Evolutionary conservation across 345 rosid species (phyloP).

Genomic region (Populus tremula): DNA sequence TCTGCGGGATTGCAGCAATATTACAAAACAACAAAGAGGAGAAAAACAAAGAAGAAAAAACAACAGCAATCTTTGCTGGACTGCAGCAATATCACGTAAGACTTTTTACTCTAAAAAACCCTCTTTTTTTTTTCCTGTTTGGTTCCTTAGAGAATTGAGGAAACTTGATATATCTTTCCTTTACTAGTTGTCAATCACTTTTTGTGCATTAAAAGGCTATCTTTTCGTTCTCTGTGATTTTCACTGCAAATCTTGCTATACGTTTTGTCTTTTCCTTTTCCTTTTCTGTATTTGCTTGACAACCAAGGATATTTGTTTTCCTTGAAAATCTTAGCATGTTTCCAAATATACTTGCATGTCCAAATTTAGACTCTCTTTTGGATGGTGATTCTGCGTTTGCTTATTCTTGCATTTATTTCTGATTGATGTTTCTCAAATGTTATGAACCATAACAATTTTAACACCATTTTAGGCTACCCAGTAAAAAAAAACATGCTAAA

Average conservation of each 20-base stretch:
- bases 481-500: neutral
- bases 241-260: neutral
- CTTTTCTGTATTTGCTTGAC: neutral
- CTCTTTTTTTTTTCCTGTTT: neutral
- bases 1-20: neutral
- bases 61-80: neutral
- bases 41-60: neutral
- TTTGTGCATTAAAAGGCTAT: neutral
- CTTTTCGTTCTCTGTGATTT: neutral
- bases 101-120: neutral
- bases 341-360: neutral
- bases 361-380: neutral
- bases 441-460: neutral
- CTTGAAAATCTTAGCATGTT: neutral
- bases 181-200: neutral
- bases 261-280: neutral
- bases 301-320: neutral
- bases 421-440: neutral
- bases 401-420: neutral
- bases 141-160: neutral
- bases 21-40: neutral
- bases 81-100: neutral
- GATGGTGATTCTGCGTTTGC: neutral
- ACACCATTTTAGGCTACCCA: neutral
- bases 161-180: neutral